A percentile compares a stretch with the other conserved stretches of the same genome.
Conservation (phyloP, 306 rosid genomes). For the Malus asiatica region DNA sequence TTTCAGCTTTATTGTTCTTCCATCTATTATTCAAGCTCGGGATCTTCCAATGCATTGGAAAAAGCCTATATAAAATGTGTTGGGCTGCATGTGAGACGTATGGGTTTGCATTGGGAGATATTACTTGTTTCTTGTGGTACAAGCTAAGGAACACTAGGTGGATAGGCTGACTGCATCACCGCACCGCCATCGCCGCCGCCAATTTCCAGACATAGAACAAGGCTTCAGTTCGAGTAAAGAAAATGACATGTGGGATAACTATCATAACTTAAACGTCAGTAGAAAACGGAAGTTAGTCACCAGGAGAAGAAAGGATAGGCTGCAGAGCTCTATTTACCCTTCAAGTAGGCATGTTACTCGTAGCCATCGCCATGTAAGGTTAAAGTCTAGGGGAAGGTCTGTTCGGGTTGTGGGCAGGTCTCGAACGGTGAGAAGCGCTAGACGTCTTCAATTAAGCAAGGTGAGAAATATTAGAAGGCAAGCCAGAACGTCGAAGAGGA, state of each 20-base stretch:
- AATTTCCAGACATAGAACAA: constrained; percentile 29
- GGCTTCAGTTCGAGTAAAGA: constrained; percentile 30
- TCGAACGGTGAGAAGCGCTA: neutral
- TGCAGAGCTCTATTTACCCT: neutral
- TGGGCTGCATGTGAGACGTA: constrained; percentile 40
- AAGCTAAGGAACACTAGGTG: constrained; percentile 36
- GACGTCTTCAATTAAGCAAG: neutral
- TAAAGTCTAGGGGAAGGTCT: neutral
- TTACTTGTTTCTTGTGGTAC: constrained; percentile 35
- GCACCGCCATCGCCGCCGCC: neutral
- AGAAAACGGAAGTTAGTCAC: constrained; percentile 15
- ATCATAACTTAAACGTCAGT: neutral
- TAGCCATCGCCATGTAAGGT: neutral
- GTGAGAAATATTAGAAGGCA: neutral
- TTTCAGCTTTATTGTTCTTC: constrained; percentile 21
- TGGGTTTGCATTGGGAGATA: constrained; percentile 30
- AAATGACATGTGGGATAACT: neutral
- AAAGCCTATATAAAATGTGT: constrained; percentile 41
- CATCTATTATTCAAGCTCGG: constrained; percentile 38
- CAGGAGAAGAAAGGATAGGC: constrained; percentile 10
- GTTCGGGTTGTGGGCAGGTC: neutral
- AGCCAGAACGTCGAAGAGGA: neutral
- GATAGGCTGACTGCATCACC: constrained; percentile 15
- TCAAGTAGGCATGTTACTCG: neutral
- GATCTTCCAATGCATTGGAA: constrained; percentile 45